Evolutionary conservation across 2,329 filamentous ascomycete genomes (phyloP), one percentile per base, ranked within the genome.

Genomic region (Xylaria sp.): DNA sequence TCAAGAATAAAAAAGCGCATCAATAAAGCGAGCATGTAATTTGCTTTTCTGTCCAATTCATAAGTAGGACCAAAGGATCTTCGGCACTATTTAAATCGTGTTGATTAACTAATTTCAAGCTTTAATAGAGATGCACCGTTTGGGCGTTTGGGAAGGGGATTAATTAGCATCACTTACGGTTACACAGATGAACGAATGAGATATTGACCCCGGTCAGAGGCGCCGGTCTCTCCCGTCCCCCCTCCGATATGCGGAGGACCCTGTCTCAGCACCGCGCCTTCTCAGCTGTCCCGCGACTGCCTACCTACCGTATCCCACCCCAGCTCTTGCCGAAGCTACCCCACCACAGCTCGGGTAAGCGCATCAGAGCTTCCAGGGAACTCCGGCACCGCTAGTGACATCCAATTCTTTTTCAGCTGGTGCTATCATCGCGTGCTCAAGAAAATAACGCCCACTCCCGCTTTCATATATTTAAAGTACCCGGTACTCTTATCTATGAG

Each of bases 201-300:
- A 31, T 31, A n/a, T n/a, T n/a, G n/a, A n/a, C 28, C 4, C 28
- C 28, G 4, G 28, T 9, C 28, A 31, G 7, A 14, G 21, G 23
- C 47, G 31, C 33, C 12, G 25, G 45, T 50, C 46, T 35, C n/a
- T 35, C 46, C 28, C 28, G 4, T 55, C 31, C 28, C 50, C 23
- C 19, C 33, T 65, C 62, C 62, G 62, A 65, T 64, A 15, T 35
- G 17, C 60, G 63, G 63, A 57, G 50, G 52, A 54, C 31, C 14
- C 14, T n/a, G n/a, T n/a, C n/a, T n/a, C n/a, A n/a, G n/a, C n/a
- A n/a, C n/a, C n/a, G n/a, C n/a, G n/a, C n/a, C 43, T 21, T 46
- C 45, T 42, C 45, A 31, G 46, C 2, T 12, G 2, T 21, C 4
- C 11, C 33, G 9, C 21, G n/a, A n/a, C n/a, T n/a, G n/a, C n/a